Evolutionary conservation across 2,329 filamentous ascomycete species (phyloP).

Genomic region (Cladorrhinum sp.): DNA sequence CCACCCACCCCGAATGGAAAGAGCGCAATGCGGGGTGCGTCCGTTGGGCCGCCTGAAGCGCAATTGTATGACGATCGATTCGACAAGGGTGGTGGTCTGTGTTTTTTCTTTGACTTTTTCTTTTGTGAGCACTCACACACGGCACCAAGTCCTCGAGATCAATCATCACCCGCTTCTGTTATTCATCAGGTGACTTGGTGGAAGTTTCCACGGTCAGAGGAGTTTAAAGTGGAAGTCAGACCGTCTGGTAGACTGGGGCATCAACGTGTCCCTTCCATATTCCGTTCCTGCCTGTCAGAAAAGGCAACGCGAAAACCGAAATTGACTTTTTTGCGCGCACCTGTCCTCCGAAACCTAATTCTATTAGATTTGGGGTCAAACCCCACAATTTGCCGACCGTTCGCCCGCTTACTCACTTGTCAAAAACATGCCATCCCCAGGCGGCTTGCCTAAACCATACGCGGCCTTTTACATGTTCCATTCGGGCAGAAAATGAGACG

Average conservation of each 20-base stretch:
- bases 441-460: not conserved
- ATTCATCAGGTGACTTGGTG: conserved; percentile 3
- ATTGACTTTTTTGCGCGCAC: not conserved
- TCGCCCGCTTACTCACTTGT: not conserved
- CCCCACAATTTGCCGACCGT: too few relatives aligned
- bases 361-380: not conserved
- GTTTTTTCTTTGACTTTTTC: not conserved
- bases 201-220: not conserved
- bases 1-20: not conserved
- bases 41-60: not conserved
- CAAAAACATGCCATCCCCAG: not conserved
- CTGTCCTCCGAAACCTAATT: not conserved
- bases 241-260: not conserved
- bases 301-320: not conserved
- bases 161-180: conserved; percentile 1
- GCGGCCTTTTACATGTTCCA: not conserved
- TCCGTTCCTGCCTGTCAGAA: too few relatives aligned
- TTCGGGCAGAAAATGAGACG: not conserved
- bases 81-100: not conserved
- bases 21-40: conserved; percentile 7
- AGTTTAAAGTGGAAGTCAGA: not conserved
- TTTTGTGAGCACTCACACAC: not conserved
- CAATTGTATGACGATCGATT: conserved; percentile 9
- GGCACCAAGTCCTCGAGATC: not conserved
- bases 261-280: not conserved